A percentile compares a stretch with the other conserved stretches of the same genome.
Evolutionary conservation across 75 land plant genomes (phyloP).

Genomic region (Selaginella tamariscina): DNA sequence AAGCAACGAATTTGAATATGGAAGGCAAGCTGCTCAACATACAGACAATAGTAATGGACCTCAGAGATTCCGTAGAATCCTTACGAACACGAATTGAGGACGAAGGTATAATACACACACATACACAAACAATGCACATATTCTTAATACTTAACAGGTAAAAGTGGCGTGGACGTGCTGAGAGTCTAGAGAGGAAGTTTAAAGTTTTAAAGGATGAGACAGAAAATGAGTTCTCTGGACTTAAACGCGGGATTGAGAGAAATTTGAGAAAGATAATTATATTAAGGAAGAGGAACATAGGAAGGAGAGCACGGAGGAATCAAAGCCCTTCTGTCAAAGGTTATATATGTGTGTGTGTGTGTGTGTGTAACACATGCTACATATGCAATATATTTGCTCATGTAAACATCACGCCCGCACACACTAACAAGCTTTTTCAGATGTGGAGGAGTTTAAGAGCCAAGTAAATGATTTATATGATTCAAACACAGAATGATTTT

Average conservation of each 20-base stretch:
- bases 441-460: not conserved
- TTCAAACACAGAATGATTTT: not conserved
- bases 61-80: conserved; percentile 27
- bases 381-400: no score
- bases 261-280: conserved; percentile 15
- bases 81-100: conserved; percentile 29
- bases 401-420: no score
- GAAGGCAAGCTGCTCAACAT: conserved; percentile 23
- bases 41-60: conserved; percentile 25
- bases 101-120: no score
- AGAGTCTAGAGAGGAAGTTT: conserved; percentile 25
- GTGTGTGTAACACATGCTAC: no score
- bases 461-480: not conserved
- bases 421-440: not conserved
- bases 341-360: no score
- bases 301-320: not conserved
- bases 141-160: no score
- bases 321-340: no score
- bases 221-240: conserved; percentile 22
- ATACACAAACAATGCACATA: no score
- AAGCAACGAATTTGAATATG: not conserved
- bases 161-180: conserved; percentile 26
- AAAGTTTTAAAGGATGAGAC: conserved; percentile 28
- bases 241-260: conserved; percentile 18
- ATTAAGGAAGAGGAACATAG: not conserved